These are phyloP conservation scores for Gillenia trifoliata DNA, from an alignment of 306 rosid genomes.

Conservation along the genomic window DNA sequence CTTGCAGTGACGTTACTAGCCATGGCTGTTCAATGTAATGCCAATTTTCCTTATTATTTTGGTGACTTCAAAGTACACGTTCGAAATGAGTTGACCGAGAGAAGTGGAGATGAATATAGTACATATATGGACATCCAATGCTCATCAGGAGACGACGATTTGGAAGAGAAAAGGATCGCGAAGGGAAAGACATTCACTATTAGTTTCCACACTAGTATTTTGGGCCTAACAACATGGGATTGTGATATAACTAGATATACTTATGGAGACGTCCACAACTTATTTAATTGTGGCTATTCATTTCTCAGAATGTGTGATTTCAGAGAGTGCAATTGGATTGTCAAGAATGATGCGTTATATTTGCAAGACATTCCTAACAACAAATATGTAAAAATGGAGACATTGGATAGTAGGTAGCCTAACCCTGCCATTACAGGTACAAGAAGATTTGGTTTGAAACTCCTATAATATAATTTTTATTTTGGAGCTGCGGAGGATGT, in stretches of 20 bases:
- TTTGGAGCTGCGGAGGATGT: too few relatives aligned
- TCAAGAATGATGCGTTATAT: background rate
- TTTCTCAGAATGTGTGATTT: background rate
- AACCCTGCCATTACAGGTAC: background rate
- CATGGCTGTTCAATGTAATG: background rate
- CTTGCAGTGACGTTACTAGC: background rate
- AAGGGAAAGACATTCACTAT: background rate
- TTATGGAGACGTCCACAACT: background rate
- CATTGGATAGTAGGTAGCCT: background rate
- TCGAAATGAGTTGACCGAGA: background rate
- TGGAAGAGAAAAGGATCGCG: background rate
- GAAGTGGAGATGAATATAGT: background rate
- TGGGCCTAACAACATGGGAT: background rate
- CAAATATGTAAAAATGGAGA: background rate
- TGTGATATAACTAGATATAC: background rate
- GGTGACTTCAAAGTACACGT: background rate
- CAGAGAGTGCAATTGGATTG: background rate
- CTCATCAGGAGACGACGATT: background rate
- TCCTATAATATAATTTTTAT: too few relatives aligned
- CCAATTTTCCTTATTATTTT: background rate
- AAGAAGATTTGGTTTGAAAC: background rate
- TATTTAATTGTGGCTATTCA: background rate
- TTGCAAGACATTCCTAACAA: background rate
- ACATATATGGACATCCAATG: background rate
- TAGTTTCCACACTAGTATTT: background rate